These are phyloP conservation scores for Phytophthora citricola DNA, from an alignment of 352 stramenopile species.

Conservation along the genomic window DNA sequence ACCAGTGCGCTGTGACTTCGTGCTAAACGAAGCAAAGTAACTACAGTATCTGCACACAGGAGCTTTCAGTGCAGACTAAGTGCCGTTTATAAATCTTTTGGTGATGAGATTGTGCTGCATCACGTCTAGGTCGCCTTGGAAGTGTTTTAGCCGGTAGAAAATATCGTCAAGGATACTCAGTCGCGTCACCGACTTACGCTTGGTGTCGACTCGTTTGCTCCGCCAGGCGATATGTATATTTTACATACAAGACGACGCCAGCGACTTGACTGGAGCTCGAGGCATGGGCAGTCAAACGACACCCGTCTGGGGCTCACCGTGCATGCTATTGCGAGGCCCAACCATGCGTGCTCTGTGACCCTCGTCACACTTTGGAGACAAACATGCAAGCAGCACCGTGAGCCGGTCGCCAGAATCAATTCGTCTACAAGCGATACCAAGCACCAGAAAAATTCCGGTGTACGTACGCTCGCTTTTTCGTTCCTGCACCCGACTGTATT, in stretches of 20 bases:
- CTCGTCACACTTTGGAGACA: too few species aligned
- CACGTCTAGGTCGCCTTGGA: too few species aligned
- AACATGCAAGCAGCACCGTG: too few species aligned
- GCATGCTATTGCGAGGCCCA: not conserved
- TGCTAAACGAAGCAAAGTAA: conserved; percentile 11
- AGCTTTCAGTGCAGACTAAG: not conserved
- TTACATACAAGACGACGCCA: not conserved
- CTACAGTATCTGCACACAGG: not conserved
- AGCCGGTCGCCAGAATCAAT: not conserved
- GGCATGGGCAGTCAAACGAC: not conserved
- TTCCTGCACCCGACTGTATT: too few species aligned
- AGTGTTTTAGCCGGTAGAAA: too few species aligned
- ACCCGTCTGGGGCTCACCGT: not conserved
- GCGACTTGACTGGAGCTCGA: conserved; percentile 7
- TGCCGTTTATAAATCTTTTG: not conserved
- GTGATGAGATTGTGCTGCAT: too few species aligned
- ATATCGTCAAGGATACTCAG: too few species aligned
- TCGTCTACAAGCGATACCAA: not conserved
- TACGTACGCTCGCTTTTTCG: not conserved
- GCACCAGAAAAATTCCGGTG: not conserved
- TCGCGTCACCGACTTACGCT: not conserved
- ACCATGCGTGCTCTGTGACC: too few species aligned
- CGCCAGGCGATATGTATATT: not conserved
- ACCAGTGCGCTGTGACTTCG: conserved; percentile 39
- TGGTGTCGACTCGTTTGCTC: not conserved